phyloP scores from a whole-genome alignment of 1,284 basidiomycete species.

The Rhizopogon parksii region DNA sequence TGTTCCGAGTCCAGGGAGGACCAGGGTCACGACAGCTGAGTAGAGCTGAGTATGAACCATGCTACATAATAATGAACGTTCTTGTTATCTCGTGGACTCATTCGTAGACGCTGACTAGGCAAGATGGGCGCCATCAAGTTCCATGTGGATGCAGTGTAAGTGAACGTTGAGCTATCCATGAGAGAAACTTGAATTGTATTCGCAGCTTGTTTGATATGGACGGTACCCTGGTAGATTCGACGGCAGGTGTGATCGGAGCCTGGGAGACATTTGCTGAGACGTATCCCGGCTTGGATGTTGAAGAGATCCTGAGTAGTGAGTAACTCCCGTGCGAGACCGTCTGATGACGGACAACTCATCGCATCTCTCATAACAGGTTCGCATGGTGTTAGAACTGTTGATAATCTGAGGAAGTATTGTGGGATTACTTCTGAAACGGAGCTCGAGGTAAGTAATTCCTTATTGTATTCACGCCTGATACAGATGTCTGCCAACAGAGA shows the following conservation, averaged over 20 bases:
- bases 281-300: slow-evolving; percentile 58
- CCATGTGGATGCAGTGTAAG: slow-evolving; percentile 51
- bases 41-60: not conserved
- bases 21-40: not conserved
- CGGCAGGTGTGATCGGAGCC: slow-evolving; percentile 65
- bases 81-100: not conserved
- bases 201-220: slow-evolving; percentile 73
- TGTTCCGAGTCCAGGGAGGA: too few relatives aligned
- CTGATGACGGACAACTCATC: slow-evolving; percentile 3
- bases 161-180: slow-evolving; percentile 5
- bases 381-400: slow-evolving; percentile 76
- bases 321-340: slow-evolving; percentile 7
- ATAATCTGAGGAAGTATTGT: slow-evolving; percentile 70
- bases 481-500: slow-evolving; percentile 31
- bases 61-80: not conserved
- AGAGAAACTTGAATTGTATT: slow-evolving; percentile 10
- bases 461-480: not conserved
- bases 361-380: slow-evolving; percentile 41
- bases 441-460: slow-evolving; percentile 46
- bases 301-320: slow-evolving; percentile 56
- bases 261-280: slow-evolving; percentile 61
- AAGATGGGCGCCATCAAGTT: slow-evolving; percentile 44
- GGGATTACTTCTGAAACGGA: slow-evolving; percentile 60
- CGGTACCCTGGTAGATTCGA: slow-evolving; percentile 71
- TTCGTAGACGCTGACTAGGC: not conserved